These are phyloP conservation scores for Rhipidocladum racemiflorum DNA, from an alignment of 176 grass and related monocot species.

Conservation along the genomic window DNA sequence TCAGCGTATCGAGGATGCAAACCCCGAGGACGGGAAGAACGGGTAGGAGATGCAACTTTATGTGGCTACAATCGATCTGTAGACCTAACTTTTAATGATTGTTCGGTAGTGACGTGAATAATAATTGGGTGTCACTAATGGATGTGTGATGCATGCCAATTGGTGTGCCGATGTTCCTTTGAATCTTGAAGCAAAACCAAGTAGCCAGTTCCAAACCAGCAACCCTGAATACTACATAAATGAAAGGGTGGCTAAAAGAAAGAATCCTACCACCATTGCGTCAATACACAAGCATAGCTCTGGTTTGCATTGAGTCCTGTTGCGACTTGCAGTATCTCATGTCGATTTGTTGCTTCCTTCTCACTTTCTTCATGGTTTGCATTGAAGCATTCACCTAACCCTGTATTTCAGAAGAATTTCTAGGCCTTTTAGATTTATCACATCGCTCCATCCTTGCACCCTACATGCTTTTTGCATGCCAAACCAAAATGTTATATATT, in stretches of 20 bases:
- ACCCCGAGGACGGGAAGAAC: constrained; percentile 37
- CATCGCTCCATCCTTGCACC: not conserved
- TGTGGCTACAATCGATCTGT: not conserved
- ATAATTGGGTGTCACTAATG: not conserved
- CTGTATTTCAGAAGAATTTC: not conserved
- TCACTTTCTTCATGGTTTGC: not conserved
- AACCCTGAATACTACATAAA: not conserved
- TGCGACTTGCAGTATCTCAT: not conserved
- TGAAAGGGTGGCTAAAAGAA: not conserved
- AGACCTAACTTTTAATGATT: not conserved
- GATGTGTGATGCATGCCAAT: not conserved
- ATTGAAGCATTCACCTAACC: not conserved
- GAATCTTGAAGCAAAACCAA: not conserved
- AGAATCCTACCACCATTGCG: not conserved
- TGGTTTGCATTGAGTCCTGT: not conserved
- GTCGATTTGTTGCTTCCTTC: not conserved
- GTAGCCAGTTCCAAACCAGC: not conserved
- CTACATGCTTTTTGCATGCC: not conserved
- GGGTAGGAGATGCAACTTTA: constrained; percentile 40
- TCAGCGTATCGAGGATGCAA: constrained; percentile 30
- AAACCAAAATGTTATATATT: not conserved
- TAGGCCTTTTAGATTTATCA: not conserved
- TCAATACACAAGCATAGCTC: not conserved
- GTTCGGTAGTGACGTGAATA: not conserved
- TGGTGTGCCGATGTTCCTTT: not conserved